phyloP scores from a whole-genome alignment of 228 moss, liverwort and hornwort species.

The Sphagnum magellanicum region DNA sequence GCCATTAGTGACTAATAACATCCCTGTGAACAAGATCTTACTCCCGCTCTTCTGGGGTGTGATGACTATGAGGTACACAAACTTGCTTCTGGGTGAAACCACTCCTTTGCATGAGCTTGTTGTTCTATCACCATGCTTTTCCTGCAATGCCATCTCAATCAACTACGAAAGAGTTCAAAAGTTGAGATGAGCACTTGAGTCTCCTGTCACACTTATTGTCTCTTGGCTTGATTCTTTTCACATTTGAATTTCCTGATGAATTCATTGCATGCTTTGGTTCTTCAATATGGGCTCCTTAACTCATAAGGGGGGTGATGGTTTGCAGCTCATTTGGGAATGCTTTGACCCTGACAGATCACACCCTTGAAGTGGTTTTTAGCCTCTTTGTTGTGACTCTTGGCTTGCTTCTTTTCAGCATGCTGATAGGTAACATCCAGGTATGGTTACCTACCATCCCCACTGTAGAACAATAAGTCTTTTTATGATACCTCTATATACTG shows the following conservation, averaged over 20 bases:
- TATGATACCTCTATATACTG: neutral
- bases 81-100: neutral
- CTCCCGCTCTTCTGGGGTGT: slow-evolving; percentile 68
- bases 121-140: neutral
- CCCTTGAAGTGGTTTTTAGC: slow-evolving; percentile 41
- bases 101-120: neutral
- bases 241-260: neutral
- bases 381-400: slow-evolving; percentile 49
- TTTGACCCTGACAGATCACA: slow-evolving; percentile 45
- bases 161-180: too few species aligned
- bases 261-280: neutral
- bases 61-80: slow-evolving; percentile 61
- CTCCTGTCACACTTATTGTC: neutral
- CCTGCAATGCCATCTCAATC: neutral
- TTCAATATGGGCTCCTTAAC: too few species aligned
- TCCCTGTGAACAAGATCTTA: slow-evolving; percentile 43
- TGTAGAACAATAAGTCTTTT: too few species aligned
- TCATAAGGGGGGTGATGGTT: neutral
- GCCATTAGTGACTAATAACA: slow-evolving; percentile 39
- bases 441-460: neutral
- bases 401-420: slow-evolving; percentile 53
- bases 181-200: too few species aligned
- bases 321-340: slow-evolving; percentile 70
- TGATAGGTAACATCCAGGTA: slow-evolving; percentile 68
- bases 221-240: neutral